Base-by-base conservation (phyloP, 2,329 filamentous ascomycete species). In the Monilinia vaccinii-corymbosi region DNA sequence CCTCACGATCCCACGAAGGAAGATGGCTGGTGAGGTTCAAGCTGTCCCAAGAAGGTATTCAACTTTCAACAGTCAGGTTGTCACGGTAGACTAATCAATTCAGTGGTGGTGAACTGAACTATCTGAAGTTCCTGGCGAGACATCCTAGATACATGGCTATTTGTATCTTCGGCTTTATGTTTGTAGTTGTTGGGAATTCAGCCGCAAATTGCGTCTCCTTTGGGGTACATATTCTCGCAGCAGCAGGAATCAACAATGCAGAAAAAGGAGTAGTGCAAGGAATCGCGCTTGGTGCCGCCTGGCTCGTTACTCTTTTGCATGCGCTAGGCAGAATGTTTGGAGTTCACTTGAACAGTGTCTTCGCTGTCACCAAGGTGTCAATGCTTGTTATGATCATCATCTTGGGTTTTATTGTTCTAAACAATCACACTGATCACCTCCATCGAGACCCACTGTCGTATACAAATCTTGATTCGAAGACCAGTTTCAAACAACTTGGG, bases 141-240 rank as follows among this genome's bases (percentile, higher is more conserved):
- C 32, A 40, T 32, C 57, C 57, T 1, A 47, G 47, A 38, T 59
- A 45, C 13, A 53, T 59, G 28, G 40, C 57, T 1, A 38, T 75
- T 0, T 79, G 75, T 48, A 70, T 79, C 4, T 81, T 76, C 60
- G 77, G 46, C 18, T 60, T 61, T n/a, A 46, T 47, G 38, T 65
- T 56, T 4, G 49, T 62, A 5, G 47, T 80, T 10, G 73, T 81
- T 14, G 78, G 78, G 10, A 80, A 79, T 73, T 76, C 77, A 1
- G 75, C 78, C 2, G 77, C 77, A 46, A 80, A 80, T 66, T 78
- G 76, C 46, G 75, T 80, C 38, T 74, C 79, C 6, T 78, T 81
- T 52, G 78, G 77, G 76, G 65, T 78, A 77, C 61, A 75, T 76
- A 36, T 72, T 78, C 60, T 76, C 3, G 63, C 68, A n/a, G 73